These are phyloP conservation scores for Fremontodendron californicum DNA, from an alignment of 345 rosid genomes.

Conservation along the genomic window DNA sequence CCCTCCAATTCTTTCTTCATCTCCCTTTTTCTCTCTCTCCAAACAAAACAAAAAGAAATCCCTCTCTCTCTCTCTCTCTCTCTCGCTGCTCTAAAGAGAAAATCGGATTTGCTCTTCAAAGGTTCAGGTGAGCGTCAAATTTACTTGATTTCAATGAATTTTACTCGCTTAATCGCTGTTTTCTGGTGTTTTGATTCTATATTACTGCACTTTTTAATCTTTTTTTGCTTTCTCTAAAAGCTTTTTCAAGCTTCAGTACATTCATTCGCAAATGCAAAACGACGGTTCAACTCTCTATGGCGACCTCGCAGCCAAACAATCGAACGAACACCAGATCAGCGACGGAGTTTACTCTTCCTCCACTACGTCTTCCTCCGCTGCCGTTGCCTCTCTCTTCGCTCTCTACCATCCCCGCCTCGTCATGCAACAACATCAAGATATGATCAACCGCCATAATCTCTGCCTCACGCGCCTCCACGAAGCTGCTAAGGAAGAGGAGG, in stretches of 20 bases:
- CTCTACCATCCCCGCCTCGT: slow-evolving; percentile 26
- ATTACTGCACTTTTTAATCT: neutral
- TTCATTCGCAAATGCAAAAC: slow-evolving; percentile 26
- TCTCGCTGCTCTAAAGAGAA: neutral
- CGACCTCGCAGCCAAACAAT: neutral
- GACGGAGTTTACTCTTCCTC: slow-evolving; percentile 18
- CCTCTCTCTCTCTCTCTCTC: neutral
- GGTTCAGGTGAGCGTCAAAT: neutral
- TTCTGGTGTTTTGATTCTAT: neutral
- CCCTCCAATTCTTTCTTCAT: too few relatives aligned
- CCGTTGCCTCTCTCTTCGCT: slow-evolving; percentile 12
- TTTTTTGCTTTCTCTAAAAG: neutral
- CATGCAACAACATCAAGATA: slow-evolving; percentile 42
- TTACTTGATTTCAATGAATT: neutral
- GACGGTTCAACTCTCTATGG: slow-evolving; percentile 17
- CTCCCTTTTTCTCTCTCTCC: slow-evolving; percentile 4
- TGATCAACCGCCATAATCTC: slow-evolving; percentile 39
- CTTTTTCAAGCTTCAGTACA: neutral
- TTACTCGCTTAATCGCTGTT: neutral
- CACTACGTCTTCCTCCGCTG: slow-evolving; percentile 19
- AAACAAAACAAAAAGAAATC: neutral
- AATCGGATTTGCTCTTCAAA: neutral
- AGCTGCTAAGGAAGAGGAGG: slow-evolving; percentile 32
- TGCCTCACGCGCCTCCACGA: slow-evolving; percentile 43
- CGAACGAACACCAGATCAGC: slow-evolving; percentile 3